Base-by-base conservation (phyloP, 2,329 filamentous ascomycete genomes). In the Ophiostoma tasmaniense region DNA sequence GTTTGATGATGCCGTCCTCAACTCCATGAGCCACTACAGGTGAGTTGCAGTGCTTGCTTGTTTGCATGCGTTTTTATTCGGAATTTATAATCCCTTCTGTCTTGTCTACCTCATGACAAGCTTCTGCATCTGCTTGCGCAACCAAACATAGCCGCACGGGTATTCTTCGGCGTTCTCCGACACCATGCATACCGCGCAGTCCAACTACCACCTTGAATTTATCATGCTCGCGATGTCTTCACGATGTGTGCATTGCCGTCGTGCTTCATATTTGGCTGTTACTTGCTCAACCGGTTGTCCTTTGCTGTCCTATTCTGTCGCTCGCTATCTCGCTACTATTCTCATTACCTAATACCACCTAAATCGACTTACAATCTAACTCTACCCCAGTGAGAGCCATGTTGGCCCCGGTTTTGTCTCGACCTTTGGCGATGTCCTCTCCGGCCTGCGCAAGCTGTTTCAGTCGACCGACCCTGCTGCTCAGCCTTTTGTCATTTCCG, bases 21-120 rank as follows among this genome's bases (percentile, higher is more conserved):
- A 93, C 79, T 92, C 93, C 71, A 97, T 97, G 94, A 90, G 90
- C 83, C 93, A 97, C 81, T 96, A 90, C 82, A 94, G 91, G 90
- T 92, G 17, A 20, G 69, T 35, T 28, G 30, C n/a, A 7, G 17
- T 22, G 13, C 25, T 35, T 17, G 22, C 37, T 61, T 25, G 17
- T 45, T 45, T 45, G n/a, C 7, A 59, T 52, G 10, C 30, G n/a
- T 22, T 10, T 22, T 28, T 25, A 52, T 52, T 17, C 3, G n/a
- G n/a, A n/a, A n/a, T n/a, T n/a, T n/a, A n/a, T n/a, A n/a, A n/a
- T n/a, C n/a, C n/a, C n/a, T n/a, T n/a, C 39, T 25, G 45, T 22
- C 10, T 17, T 25, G n/a, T 22, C 22, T 22, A 28, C 22, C 10
- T 13, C n/a, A 25, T 28, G 50, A 10, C 11, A 10, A 14, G 50